Evolutionary conservation across 2,329 filamentous ascomycete genomes (phyloP), one percentile per base, ranked within the genome.

Genomic region (Pestalotiopsis sp.): DNA sequence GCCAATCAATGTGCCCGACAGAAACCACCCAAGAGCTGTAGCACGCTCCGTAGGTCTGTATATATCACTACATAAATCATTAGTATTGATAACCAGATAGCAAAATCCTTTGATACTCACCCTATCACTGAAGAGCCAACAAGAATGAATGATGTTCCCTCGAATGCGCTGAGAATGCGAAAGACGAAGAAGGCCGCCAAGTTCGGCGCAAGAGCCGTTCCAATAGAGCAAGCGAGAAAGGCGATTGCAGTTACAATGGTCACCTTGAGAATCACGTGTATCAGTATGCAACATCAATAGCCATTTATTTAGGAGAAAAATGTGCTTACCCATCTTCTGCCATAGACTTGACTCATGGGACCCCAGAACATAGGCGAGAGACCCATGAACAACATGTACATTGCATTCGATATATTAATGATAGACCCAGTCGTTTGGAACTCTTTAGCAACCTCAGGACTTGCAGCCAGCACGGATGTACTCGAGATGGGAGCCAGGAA

Each of bases 401-500:
- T 79, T 0, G 92, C 92, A 80, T 95, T 95, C 75, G 87, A 91
- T 59, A 92, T 79, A 75, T 93, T 93, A 77, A 95, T 90, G 68
- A 94, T 86, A 11, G 87, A 87, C 4, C 90, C 91, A 0, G 87
- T 91, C 0, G 91, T 93, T 52, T 83, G 72, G 76, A 88, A 93
- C 7, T 88, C 89, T 4, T 77, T 78, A 1, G 92, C 91, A 4
- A 95, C 90, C 78, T 95, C 92, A 1, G 92, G 92, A 1, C 92
- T 88, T 2, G 92, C 93, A 1, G 92, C 86, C 13, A 95, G 80
- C 9, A 95, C 89, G 1, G 91, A 90, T 0, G 92, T 95, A 52
- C 90, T 93, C 13, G 90, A 92, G 27, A 93, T 87, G 0, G 93
- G 93, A 1, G 93, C 90, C 59, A 95, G 83, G 71, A 95, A 93